Percentiles rank a stretch among this genome's conserved stretches.
These are phyloP conservation scores for Penicillium sp. DNA, from an alignment of 2,329 filamentous ascomycete species.

Conservation along the genomic window DNA sequence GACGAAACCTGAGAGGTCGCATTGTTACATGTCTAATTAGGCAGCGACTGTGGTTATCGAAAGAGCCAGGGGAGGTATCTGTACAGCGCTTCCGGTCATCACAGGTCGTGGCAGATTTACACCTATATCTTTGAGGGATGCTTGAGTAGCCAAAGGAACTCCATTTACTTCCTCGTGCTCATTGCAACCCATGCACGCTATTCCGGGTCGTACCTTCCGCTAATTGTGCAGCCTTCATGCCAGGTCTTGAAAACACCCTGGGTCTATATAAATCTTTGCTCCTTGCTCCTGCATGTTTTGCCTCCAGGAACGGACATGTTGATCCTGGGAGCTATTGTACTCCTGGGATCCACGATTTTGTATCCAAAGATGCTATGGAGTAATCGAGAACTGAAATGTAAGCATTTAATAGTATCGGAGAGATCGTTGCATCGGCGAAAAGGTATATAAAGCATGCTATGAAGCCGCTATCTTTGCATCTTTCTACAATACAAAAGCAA, in stretches of 20 bases:
- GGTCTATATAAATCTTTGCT: background rate
- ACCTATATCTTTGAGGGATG: too few species aligned
- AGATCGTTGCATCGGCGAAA: too few species aligned
- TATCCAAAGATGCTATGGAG: background rate
- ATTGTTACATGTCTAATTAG: background rate
- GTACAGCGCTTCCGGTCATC: background rate
- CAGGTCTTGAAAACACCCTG: background rate
- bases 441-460: background rate
- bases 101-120: background rate
- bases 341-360: background rate
- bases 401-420: fast-evolving
- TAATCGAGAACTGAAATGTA: background rate
- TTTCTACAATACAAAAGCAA: background rate
- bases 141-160: too few species aligned
- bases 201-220: background rate
- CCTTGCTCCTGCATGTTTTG: background rate
- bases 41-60: background rate
- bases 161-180: background rate
- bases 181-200: background rate
- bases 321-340: background rate
- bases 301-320: background rate
- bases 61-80: background rate
- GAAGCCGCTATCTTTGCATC: background rate
- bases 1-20: background rate
- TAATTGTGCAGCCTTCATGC: too few species aligned